These are phyloP conservation scores for Pseudozyma tsukubaensis DNA, from an alignment of 1,284 basidiomycete genomes.

Conservation along the genomic window DNA sequence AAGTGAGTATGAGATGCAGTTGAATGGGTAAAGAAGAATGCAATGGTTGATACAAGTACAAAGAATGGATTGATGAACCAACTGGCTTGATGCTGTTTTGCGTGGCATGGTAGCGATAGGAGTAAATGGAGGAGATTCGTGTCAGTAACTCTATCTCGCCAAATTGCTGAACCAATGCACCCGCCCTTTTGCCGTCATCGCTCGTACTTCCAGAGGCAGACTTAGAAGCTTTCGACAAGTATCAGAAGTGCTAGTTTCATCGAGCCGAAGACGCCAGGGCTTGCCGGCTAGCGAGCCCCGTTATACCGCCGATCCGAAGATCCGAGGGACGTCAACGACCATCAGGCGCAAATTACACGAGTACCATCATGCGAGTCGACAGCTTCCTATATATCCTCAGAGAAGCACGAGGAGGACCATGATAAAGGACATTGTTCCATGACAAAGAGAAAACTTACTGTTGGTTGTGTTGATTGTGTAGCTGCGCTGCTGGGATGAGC, in stretches of 20 bases:
- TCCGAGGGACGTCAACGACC: conserved; percentile 36
- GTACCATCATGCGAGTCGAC: conserved; percentile 58
- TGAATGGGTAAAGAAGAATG: background rate
- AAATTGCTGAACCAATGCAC: no score
- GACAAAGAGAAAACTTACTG: conserved; percentile 18
- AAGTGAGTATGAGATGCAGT: background rate
- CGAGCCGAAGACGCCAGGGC: conserved; percentile 51
- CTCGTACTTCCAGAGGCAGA: no score
- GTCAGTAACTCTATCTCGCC: no score
- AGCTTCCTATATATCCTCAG: background rate
- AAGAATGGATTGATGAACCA: no score
- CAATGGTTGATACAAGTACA: conserved; percentile 15
- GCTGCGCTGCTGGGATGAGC: background rate
- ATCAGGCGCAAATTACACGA: conserved; percentile 65
- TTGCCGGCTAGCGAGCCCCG: conserved; percentile 62
- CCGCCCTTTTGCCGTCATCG: no score
- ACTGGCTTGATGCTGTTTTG: no score
- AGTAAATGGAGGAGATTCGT: no score
- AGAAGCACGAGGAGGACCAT: background rate
- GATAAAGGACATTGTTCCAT: no score
- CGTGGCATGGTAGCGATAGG: no score
- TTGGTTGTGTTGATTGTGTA: background rate
- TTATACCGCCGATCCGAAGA: conserved; percentile 38
- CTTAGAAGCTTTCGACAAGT: background rate
- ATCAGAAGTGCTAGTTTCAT: conserved; percentile 57